Base-by-base conservation (phyloP, 148 eudicot genomes). In the Chenopodium quinoa region DNA sequence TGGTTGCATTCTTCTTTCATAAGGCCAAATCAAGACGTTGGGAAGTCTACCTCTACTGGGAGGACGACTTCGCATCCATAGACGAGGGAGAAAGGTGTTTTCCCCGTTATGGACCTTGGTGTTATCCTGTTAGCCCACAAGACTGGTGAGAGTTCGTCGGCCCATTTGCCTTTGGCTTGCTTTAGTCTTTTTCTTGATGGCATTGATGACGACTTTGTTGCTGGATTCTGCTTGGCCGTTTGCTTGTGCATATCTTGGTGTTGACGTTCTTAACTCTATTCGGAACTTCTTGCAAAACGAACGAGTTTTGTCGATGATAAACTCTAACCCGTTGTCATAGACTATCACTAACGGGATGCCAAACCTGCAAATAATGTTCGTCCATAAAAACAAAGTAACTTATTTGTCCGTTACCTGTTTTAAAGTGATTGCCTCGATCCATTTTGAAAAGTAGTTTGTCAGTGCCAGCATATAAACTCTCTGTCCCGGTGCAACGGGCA, bases 391-490 rank as follows among this genome's bases (percentile, higher is more conserved):
- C 0, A 48, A 76, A 0, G 58, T 58, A 2, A 76, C 68, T 44
- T 76, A 44, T 25, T 0, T 56, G 8, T 76, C 67, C 0, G 25
- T 56, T 1, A 76, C 78, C 1, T 56, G 66, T 9, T 3, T 7
- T 14, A 5, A 52, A 0, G 78, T 65, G 2, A 52, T 40, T 23
- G 64, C 78, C 22, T 73, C 76, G 23, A 73, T 73, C 78, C 78
- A 75, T 9, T 75, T 75, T 0, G 78, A 75, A 17, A 75, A 75
- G 32, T 56, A 75, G 17, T 75, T 66, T 0, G 78, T 75, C 40
- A 54, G 11, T 11, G 78, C 78, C 3, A 52, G 13, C 66, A 75
- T 54, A n/a, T 9, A 75, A 22, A 75, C 78, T 4, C 2, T 27
- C 6, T 76, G 78, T 1, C 78, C 78, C 0, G 67, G 22, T 2